phyloP scores from a whole-genome alignment of 495 filamentous ascomycete species.

The Penicillium mononematosum region DNA sequence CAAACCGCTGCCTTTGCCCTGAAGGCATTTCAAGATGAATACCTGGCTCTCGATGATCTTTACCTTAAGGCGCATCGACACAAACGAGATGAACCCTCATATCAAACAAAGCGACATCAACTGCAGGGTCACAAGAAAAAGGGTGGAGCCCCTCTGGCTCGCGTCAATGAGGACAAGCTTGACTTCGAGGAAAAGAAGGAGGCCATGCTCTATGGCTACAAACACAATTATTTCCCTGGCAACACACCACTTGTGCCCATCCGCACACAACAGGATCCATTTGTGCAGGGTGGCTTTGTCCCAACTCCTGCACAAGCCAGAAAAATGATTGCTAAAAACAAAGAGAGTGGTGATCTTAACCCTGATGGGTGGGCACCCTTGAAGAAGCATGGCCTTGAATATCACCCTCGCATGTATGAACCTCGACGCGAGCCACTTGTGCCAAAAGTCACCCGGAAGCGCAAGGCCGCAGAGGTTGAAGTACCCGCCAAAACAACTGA shows the following conservation, averaged over 20 bases:
- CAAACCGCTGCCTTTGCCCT: slow-evolving; percentile 54
- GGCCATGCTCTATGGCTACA: slow-evolving; percentile 45
- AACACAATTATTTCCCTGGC: slow-evolving; percentile 25
- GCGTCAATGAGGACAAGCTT: slow-evolving; percentile 17
- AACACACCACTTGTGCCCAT: slow-evolving; percentile 13
- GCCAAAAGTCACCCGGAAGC: slow-evolving; percentile 49
- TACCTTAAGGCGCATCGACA: slow-evolving; percentile 49
- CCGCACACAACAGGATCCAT: slow-evolving; percentile 41
- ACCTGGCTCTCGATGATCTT: slow-evolving; percentile 56
- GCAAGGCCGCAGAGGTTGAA: slow-evolving; percentile 45
- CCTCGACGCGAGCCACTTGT: slow-evolving; percentile 52
- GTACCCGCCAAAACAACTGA: slow-evolving; percentile 30
- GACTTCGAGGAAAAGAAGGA: slow-evolving; percentile 46
- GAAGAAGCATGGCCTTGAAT: slow-evolving; percentile 34
- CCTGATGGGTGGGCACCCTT: slow-evolving; percentile 41
- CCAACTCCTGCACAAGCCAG: slow-evolving; percentile 42
- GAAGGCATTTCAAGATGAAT: slow-evolving; percentile 63
- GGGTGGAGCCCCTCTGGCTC: slow-evolving; percentile 19
- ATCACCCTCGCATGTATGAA: slow-evolving; percentile 45
- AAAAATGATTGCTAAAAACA: slow-evolving; percentile 39
- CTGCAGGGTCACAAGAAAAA: slow-evolving; percentile 22
- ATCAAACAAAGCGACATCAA: slow-evolving; percentile 21
- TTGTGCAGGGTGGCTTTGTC: slow-evolving; percentile 45
- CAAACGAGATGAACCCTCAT: slow-evolving; percentile 14
- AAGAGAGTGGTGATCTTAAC: slow-evolving; percentile 35